Evolutionary conservation across 345 rosid genomes (phyloP), one percentile per base, ranked within the genome.

Genomic region (Pugionium cornutum): DNA sequence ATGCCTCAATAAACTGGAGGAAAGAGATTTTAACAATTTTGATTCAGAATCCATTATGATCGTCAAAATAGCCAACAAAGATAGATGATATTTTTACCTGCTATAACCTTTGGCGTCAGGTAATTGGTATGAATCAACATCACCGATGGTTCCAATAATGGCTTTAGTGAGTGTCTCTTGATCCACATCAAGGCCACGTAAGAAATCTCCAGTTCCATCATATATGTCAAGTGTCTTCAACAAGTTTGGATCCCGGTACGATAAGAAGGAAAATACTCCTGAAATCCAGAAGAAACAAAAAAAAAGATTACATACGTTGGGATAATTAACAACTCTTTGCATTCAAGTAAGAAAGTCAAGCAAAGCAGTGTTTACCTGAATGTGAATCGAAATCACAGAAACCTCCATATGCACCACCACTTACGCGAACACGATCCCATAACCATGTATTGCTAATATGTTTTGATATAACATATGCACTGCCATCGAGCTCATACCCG

Each of bases 81-180:
- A 18, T 18, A 18, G 18, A 18, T 18, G 18, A 18, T 18, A 18
- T 18, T 18, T 68, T 37, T 83, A 90, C 99, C 99, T 88, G 68
- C 95, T 90, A 45, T 90, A 94, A 78, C 99, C 99, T 78, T 90
- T 94, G 74, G 99, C 98, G 80, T 90, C 98, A 33, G 98, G 97
- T 36, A 92, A 81, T 78, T 92, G 99, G 77, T 92, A 92, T 9
- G 97, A 66, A 83, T 92, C 97, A 53, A 90, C 88, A 62, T 90
- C 97, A 45, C 99, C 97, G 11, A 92, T 84, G 57, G 97, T 92
- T 67, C 97, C 99, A 58, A 92, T 92, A 61, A 92, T 90, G 67
- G 99, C 91, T 82, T 94, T 94, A 39, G 89, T 75, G 28, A 94
- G 89, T 7, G 89, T 76, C 67, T 88, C 97, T 55, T 88, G 81